These are phyloP conservation scores for Tetraselmis striata DNA, from an alignment of 139 green algal species.

Conservation along the genomic window DNA sequence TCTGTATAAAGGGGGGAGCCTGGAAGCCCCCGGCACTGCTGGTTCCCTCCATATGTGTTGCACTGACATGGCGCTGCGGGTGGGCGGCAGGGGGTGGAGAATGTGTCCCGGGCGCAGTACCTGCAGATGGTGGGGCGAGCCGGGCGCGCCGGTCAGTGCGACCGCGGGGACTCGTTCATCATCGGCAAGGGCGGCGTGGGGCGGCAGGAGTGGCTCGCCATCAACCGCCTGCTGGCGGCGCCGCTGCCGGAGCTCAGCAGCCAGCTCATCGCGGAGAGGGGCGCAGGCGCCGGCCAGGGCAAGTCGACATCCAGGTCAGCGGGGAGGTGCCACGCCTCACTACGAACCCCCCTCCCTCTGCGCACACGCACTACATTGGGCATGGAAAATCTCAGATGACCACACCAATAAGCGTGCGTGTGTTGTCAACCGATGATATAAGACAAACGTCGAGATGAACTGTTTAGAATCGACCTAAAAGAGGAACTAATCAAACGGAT, in stretches of 20 bases:
- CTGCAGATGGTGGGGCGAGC: slow-evolving; percentile 66
- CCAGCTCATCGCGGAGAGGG: not conserved
- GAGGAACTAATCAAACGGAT: too few species aligned
- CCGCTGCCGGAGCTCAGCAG: slow-evolving; percentile 15
- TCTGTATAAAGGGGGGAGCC: too few species aligned
- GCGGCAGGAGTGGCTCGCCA: not conserved
- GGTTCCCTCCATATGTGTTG: too few species aligned
- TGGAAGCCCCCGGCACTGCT: too few species aligned
- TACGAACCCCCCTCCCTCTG: too few species aligned
- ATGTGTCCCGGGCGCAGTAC: slow-evolving; percentile 44
- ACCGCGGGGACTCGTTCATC: slow-evolving; percentile 15
- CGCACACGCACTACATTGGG: slow-evolving; percentile 3
- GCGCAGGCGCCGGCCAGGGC: too few species aligned
- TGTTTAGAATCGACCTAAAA: too few species aligned
- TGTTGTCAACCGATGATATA: too few species aligned
- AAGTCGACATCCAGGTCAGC: slow-evolving; percentile 7
- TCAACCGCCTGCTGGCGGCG: slow-evolving; percentile 12
- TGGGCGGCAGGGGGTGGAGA: slow-evolving; percentile 21
- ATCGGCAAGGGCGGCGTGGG: slow-evolving; percentile 9
- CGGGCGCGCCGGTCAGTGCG: slow-evolving; percentile 28
- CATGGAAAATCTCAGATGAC: slow-evolving; percentile 1
- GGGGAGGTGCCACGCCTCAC: too few species aligned
- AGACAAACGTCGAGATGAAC: too few species aligned
- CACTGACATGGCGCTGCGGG: too few species aligned
- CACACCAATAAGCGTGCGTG: not conserved